Evolutionary conservation across 1,284 basidiomycete genomes (phyloP), one percentile per base, ranked within the genome.

Genomic region (Earliella scabrosa): DNA sequence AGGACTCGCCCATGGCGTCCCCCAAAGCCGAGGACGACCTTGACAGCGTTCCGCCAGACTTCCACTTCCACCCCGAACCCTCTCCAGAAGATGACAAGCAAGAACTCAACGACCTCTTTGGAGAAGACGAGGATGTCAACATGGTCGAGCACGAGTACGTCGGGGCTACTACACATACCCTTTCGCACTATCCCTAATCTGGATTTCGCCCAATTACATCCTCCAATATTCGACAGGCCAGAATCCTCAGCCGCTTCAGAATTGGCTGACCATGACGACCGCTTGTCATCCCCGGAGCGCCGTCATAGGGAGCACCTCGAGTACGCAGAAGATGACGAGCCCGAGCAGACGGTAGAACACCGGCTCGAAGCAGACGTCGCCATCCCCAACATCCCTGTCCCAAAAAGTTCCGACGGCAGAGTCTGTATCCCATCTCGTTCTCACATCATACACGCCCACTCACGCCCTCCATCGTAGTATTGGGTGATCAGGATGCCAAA

Each of bases 401-500:
- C 66, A 16, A 59, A 59, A 21, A 64, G 62, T 46, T 67, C 66
- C 40, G 66, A 67, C 35, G 66, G 60, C 14, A 82, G 87, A 66
- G 89, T 93, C 26, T 24, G 29, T 41, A 45, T 27, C 32, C 52
- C 50, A 45, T 52, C 39, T 39, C 35, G 43, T 39, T 21, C 48
- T 34, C 24, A 21, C 43, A 58, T 43, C 32, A 46, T 16, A 21
- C 39, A 38, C n/a, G 29, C 10, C 41, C 32, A 26, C 52, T 66
- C 21, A 61, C 31, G 13, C 54, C 23, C 50, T 13, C 8, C n/a
- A 13, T 35, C 16, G 45, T 66, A 93, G 91, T 84, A 86, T 62
- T 93, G 90, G 90, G 87, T 92, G 50, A 83, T 92, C 54, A 83
- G 88, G 41, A 84, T 93, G 73, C 93, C 93, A 16, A 93, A 91